A percentile compares a stretch with the other conserved stretches of the same genome.
phyloP scores from a whole-genome alignment of 805 yeast genomes.

The Yamadazyma sp. region DNA sequence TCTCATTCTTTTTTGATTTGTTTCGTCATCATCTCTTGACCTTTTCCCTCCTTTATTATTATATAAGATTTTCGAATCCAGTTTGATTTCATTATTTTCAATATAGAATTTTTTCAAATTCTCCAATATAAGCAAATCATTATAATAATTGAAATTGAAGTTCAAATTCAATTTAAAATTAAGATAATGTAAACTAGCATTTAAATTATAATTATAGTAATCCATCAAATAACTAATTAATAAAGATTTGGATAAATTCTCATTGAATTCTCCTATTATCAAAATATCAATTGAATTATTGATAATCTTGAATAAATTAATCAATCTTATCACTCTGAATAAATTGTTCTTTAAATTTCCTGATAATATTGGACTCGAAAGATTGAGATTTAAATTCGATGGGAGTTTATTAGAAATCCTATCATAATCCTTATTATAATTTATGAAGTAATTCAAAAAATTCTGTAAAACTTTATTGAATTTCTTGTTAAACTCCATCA shows the following conservation, averaged over 20 bases:
- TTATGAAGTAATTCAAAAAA: constrained; percentile 34
- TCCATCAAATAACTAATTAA: constrained; percentile 40
- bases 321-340: constrained; percentile 34
- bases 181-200: constrained; percentile 25
- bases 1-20: neutral
- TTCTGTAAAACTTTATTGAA: constrained; percentile 36
- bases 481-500: constrained; percentile 23
- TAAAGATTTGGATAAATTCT: constrained; percentile 30
- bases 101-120: constrained; percentile 34
- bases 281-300: constrained; percentile 29
- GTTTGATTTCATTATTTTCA: constrained; percentile 32
- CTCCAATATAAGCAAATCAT: constrained; percentile 37
- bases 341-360: constrained; percentile 36
- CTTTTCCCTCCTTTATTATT: constrained; percentile 21
- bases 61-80: constrained; percentile 13
- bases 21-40: constrained; percentile 19
- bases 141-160: constrained; percentile 33
- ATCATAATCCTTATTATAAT: constrained; percentile 26
- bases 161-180: constrained; percentile 13
- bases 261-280: constrained; percentile 25
- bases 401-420: constrained; percentile 29
- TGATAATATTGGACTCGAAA: constrained; percentile 33
- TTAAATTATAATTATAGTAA: constrained; percentile 32
- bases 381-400: constrained; percentile 18
- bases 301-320: constrained; percentile 31